These are phyloP conservation scores for Lactifluus piperatus DNA, from an alignment of 768 basidiomycete genomes.

Conservation along the genomic window DNA sequence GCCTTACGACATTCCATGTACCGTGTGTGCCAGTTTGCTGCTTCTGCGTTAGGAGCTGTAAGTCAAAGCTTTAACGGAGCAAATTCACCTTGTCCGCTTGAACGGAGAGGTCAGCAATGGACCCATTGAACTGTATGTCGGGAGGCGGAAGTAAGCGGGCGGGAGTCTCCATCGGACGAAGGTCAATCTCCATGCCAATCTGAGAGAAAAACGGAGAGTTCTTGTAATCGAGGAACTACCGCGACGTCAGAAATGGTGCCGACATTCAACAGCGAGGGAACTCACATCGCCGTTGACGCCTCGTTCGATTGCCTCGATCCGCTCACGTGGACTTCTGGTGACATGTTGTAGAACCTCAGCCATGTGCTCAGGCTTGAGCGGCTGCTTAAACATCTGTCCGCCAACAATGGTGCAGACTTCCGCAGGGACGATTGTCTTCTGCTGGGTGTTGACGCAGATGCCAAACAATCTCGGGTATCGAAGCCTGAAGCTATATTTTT, in stretches of 20 bases:
- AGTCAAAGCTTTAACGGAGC: neutral
- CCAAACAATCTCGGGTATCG: conserved; percentile 10
- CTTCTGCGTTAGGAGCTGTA: neutral
- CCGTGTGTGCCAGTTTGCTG: conserved; percentile 10
- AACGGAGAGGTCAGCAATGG: neutral
- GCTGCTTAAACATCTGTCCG: conserved; percentile 20
- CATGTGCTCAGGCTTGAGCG: conserved; percentile 9
- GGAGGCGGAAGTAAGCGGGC: conserved; percentile 15
- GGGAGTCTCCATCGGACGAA: conserved; percentile 5
- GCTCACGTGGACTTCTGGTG: conserved; percentile 5
- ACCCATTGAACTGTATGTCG: conserved; percentile 9
- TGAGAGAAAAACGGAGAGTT: conserved; percentile 15
- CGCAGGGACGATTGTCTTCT: conserved; percentile 8
- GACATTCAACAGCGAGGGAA: neutral
- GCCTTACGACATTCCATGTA: conserved; percentile 17
- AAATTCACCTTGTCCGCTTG: conserved; percentile 4
- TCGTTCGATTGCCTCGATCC: conserved; percentile 9
- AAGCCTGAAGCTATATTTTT: conserved; percentile 11
- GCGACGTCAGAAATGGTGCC: neutral
- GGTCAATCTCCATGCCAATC: conserved; percentile 14
- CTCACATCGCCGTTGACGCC: conserved; percentile 16
- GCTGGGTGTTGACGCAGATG: conserved; percentile 11
- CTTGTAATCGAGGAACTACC: conserved; percentile 18
- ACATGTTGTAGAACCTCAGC: conserved; percentile 15
- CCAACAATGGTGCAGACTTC: conserved; percentile 18